phyloP scores from a whole-genome alignment of 352 stramenopile genomes.

The Pythium folliculosum region DNA sequence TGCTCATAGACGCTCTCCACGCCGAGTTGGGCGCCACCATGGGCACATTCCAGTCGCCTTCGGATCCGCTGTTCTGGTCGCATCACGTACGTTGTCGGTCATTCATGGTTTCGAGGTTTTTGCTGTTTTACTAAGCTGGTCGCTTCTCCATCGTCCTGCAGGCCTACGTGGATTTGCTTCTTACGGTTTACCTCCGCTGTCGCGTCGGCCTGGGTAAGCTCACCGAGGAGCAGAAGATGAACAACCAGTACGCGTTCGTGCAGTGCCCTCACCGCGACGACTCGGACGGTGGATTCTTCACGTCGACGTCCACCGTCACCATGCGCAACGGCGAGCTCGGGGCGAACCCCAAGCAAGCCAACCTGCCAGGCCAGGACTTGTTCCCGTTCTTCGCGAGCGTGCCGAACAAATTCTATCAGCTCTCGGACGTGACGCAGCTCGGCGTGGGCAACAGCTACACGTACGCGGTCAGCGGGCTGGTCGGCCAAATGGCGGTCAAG shows the following conservation, averaged over 20 bases:
- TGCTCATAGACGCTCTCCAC: constrained; percentile 45
- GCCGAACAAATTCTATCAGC: constrained; percentile 23
- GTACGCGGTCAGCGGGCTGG: constrained; percentile 29
- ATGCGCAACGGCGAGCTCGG: constrained; percentile 40
- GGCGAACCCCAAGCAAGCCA: constrained; percentile 23
- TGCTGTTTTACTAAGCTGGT: background rate
- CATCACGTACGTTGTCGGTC: constrained; percentile 35
- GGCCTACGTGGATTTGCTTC: constrained; percentile 44
- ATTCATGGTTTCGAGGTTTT: background rate
- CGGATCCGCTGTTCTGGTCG: constrained; percentile 57
- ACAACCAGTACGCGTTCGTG: constrained; percentile 30
- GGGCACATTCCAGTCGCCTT: constrained; percentile 45
- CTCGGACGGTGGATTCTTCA: constrained; percentile 21
- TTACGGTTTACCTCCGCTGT: constrained; percentile 63
- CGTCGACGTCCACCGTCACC: constrained; percentile 16
- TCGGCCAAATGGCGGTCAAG: constrained; percentile 18
- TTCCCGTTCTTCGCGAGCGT: constrained; percentile 30
- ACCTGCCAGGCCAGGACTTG: constrained; percentile 20
- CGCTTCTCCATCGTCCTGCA: background rate
- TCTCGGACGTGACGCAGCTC: constrained; percentile 30
- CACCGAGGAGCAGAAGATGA: constrained; percentile 33
- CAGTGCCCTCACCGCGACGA: constrained; percentile 29
- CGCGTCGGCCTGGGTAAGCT: constrained; percentile 29
- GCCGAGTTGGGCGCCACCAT: constrained; percentile 43
- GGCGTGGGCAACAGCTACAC: constrained; percentile 21